Evolutionary conservation across 2,329 filamentous ascomycete genomes (phyloP).

Genomic region (Fusarium sp.): DNA sequence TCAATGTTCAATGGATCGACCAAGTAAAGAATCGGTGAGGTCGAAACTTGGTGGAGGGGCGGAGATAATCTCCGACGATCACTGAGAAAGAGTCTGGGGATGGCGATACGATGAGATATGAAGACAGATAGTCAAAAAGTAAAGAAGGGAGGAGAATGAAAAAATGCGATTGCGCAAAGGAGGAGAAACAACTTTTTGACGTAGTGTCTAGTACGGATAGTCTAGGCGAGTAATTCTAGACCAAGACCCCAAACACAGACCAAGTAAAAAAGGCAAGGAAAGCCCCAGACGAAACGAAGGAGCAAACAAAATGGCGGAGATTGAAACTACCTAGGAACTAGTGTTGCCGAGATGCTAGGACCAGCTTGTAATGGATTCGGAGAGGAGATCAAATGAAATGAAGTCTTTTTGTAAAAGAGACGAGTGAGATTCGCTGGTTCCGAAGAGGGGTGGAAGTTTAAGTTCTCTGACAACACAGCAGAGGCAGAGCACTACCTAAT

Average conservation of each 20-base stretch:
- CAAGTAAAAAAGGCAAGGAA: conserved; percentile 12
- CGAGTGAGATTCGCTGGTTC: conserved; percentile 7
- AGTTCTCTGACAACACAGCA: conserved; percentile 2
- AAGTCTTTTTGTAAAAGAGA: conserved; percentile 14
- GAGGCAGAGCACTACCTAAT: background rate
- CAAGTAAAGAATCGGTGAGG: conserved; percentile 39
- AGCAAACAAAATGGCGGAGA: conserved; percentile 34
- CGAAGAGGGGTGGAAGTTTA: conserved; percentile 8
- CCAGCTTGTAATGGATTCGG: conserved; percentile 20
- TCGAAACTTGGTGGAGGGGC: conserved; percentile 28
- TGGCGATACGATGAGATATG: conserved; percentile 2
- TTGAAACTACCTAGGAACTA: conserved; percentile 43
- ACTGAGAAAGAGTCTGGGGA: conserved; percentile 10
- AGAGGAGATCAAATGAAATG: background rate
- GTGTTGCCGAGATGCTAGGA: conserved; percentile 41
- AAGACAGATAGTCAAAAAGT: background rate
- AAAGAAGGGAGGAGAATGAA: conserved; percentile 18
- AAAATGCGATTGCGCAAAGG: conserved; percentile 15
- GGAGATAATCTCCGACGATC: conserved; percentile 33
- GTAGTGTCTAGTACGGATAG: conserved; percentile 7
- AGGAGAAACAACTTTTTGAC: conserved; percentile 34
- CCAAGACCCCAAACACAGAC: conserved; percentile 10
- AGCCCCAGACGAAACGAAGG: conserved; percentile 34
- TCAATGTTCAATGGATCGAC: conserved; percentile 38
- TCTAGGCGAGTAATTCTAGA: conserved; percentile 24